Evolutionary conservation across 176 grass and related monocot species (phyloP).

Genomic region (Thinopyrum elongatum): DNA sequence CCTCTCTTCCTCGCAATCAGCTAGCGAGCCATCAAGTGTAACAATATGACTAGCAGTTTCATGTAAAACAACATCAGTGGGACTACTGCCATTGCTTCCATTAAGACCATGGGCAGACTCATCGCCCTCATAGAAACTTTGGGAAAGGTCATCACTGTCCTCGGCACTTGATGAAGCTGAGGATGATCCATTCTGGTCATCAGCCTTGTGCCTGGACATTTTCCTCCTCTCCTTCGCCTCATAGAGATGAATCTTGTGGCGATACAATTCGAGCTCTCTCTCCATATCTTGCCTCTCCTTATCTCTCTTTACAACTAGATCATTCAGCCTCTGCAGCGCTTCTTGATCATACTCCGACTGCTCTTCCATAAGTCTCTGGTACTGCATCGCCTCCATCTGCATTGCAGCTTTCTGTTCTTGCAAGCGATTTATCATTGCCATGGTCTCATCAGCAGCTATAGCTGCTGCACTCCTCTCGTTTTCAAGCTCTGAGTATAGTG

Average conservation of each 20-base stretch:
- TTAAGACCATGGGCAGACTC: constrained; percentile 61
- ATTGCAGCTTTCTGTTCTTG: constrained; percentile 99
- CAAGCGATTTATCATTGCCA: constrained; percentile 99
- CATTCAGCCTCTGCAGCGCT: constrained; percentile 87
- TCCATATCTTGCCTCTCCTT: constrained; percentile 93
- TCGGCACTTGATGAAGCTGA: constrained; percentile 87
- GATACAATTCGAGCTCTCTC: constrained; percentile 64
- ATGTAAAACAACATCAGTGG: constrained; percentile 64
- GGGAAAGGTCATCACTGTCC: constrained; percentile 66
- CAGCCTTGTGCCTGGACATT: constrained; percentile 46
- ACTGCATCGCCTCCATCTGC: constrained; percentile 99
- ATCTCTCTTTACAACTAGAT: constrained; percentile 82
- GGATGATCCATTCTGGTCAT: constrained; percentile 59
- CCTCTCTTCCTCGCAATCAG: constrained; percentile 91
- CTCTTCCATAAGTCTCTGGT: constrained; percentile 97
- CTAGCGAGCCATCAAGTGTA: constrained; percentile 58
- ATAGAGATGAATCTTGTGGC: constrained; percentile 65
- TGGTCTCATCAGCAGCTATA: constrained; percentile 91
- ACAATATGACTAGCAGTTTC: constrained; percentile 56
- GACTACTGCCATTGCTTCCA: constrained; percentile 53
- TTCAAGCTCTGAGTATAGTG: constrained; percentile 82
- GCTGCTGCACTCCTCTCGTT: constrained; percentile 90
- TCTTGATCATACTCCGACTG: constrained; percentile 98
- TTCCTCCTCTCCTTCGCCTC: constrained; percentile 65
- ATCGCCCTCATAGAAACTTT: constrained; percentile 60